Conservation (phyloP, 1,139 yeast genomes). For the Chernovozyma sophiae-reginae region DNA sequence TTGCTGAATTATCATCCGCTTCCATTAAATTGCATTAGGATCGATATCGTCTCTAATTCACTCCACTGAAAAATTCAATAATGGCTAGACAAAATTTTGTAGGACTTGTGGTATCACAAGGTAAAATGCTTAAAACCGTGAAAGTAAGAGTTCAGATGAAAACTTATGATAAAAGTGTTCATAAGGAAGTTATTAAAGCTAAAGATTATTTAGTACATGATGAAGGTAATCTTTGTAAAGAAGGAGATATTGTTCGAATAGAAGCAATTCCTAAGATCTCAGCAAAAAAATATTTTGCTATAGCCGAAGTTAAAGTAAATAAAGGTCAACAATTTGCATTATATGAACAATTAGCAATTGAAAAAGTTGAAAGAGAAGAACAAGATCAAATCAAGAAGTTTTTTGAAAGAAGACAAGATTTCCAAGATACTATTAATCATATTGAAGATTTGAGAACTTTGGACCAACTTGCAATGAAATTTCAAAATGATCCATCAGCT, state of each 20-base stretch:
- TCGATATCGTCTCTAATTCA: too few species aligned
- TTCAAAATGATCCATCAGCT: slow-evolving; percentile 31
- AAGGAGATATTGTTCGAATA: slow-evolving; percentile 93
- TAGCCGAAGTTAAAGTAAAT: slow-evolving; percentile 85
- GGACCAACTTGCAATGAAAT: slow-evolving; percentile 35
- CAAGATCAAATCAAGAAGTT: slow-evolving; percentile 47
- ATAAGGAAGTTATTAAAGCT: slow-evolving; percentile 72
- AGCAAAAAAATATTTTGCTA: slow-evolving; percentile 81
- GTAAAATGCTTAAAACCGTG: slow-evolving; percentile 92
- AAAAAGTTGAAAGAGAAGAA: slow-evolving; percentile 61
- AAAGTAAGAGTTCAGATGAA: slow-evolving; percentile 83
- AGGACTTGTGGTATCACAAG: slow-evolving; percentile 93
- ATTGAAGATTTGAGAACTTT: slow-evolving; percentile 48
- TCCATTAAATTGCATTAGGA: too few species aligned
- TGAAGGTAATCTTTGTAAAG: slow-evolving; percentile 85
- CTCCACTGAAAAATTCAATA: too few species aligned
- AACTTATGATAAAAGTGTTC: slow-evolving; percentile 63
- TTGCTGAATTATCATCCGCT: too few species aligned
- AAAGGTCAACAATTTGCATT: slow-evolving; percentile 89
- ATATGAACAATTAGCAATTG: slow-evolving; percentile 71
- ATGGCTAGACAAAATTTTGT: slow-evolving; percentile 91
- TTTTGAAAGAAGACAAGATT: slow-evolving; percentile 39
- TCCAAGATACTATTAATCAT: slow-evolving; percentile 31
- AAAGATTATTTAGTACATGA: slow-evolving; percentile 91
- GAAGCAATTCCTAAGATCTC: slow-evolving; percentile 87